Evolutionary conservation across 2,329 filamentous ascomycete genomes (phyloP).

Genomic region (Pestalotiopsis sp.): DNA sequence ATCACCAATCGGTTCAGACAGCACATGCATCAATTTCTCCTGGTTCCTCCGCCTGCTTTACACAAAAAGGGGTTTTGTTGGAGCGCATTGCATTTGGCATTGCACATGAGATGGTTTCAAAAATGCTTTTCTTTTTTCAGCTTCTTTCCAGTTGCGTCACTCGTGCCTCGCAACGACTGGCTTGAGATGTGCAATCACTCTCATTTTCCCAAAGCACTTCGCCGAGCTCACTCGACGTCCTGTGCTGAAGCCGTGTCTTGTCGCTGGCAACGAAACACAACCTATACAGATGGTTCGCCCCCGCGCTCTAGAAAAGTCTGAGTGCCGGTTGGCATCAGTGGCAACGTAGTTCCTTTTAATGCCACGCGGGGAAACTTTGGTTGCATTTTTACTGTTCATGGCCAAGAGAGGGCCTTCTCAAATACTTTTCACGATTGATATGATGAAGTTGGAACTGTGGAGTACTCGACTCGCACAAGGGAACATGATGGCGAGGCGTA

Average conservation of each 20-base stretch:
- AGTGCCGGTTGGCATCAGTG: background rate
- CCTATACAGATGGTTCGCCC: background rate
- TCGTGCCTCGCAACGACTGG: background rate
- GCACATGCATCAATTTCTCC: background rate
- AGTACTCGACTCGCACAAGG: background rate
- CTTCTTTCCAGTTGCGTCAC: background rate
- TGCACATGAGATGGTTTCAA: background rate
- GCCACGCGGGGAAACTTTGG: background rate
- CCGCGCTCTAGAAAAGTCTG: background rate
- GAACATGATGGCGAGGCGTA: background rate
- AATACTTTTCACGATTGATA: slow-evolving; percentile 5
- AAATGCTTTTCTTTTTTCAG: background rate
- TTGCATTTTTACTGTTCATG: background rate
- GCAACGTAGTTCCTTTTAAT: background rate
- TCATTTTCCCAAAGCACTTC: background rate
- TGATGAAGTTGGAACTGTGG: background rate
- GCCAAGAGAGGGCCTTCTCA: background rate
- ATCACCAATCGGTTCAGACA: background rate
- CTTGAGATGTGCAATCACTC: background rate
- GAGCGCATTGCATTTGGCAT: slow-evolving; percentile 4
- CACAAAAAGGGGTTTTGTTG: background rate
- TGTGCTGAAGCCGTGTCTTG: background rate
- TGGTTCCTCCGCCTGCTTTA: background rate
- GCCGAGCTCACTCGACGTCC: background rate
- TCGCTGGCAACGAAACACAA: background rate